Evolutionary conservation across 2,329 filamentous ascomycete species (phyloP), one percentile per base, ranked within the genome.

Genomic region (Bipolaris zeicola): DNA sequence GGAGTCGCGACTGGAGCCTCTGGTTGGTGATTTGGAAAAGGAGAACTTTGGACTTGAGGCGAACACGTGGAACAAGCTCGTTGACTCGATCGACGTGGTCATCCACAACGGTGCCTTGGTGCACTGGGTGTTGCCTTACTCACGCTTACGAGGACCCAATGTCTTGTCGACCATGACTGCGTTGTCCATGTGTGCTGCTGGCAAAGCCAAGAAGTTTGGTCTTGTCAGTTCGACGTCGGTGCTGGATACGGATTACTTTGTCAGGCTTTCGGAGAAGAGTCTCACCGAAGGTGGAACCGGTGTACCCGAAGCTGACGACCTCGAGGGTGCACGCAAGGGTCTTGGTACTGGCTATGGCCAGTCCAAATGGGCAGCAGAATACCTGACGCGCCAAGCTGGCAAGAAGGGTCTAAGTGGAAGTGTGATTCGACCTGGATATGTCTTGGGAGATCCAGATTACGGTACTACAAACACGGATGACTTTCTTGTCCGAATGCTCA

Each of bases 311-410:
- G 82, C 82, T 0, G 93, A 97, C 71, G 87, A 94, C 63, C 82
- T 97, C 60, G 80, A 85, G 64, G 91, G 92, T 50, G 93, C 90
- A 68, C 83, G 87, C 37, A 87, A 81, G 50, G 91, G 91, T 31
- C 85, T 97, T 1, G 87, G 87, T 37, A 96, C 91, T 1, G 93
- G 94, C 5, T 97, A 97, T 68, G 93, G 94, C 2, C 93, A 97
- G 75, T 87, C 86, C 63, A 97, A 98, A 79, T 97, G 92, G 92
- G 90, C 85, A 5, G 83, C 85, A 3, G 87, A 89, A 70, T 85
- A 84, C 63, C 82, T 97, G 45, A 85, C 92, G 20, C 85, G 90
- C 22, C 89, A 91, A 73, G 93, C 94, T 24, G 91, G 92, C 47
- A 81, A 81, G 54, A 85, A 91, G 53, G 93, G 94, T 11, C 84